Percentiles rank a stretch among this genome's conserved stretches.
These are phyloP conservation scores for Mortierella antarctica DNA, from an alignment of 192 early-diverging fungal genomes.

Conservation along the genomic window DNA sequence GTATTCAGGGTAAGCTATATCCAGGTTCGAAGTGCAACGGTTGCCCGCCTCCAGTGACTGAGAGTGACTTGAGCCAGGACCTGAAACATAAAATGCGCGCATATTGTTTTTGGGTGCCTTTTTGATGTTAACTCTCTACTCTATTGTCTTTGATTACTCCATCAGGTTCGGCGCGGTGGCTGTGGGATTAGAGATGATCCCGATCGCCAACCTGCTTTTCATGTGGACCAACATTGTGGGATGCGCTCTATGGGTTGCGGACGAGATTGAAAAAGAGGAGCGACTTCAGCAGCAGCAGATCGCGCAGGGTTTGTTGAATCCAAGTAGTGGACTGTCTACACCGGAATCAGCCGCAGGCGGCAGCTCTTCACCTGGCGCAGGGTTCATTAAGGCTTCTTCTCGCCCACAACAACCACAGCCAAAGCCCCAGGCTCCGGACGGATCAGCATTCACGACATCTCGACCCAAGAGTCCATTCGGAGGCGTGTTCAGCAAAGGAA, in stretches of 20 bases:
- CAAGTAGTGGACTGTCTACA: slow-evolving; percentile 1
- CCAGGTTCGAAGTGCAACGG: not conserved
- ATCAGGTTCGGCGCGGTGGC: slow-evolving; percentile 59
- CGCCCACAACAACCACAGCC: too few relatives aligned
- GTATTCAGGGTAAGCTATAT: slow-evolving; percentile 34
- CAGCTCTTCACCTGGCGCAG: not conserved
- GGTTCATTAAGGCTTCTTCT: too few relatives aligned
- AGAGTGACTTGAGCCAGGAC: slow-evolving; percentile 1
- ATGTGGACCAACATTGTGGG: slow-evolving; percentile 79
- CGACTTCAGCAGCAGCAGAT: slow-evolving; percentile 8
- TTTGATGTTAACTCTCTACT: not conserved
- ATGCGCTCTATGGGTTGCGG: slow-evolving; percentile 42
- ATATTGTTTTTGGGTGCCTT: too few relatives aligned
- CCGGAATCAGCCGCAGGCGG: not conserved
- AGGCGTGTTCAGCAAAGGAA: too few relatives aligned
- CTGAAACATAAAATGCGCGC: not conserved
- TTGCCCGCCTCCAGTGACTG: not conserved
- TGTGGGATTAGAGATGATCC: slow-evolving; percentile 68
- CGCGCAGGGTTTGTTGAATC: not conserved
- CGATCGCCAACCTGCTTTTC: slow-evolving; percentile 70
- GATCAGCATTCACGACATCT: too few relatives aligned
- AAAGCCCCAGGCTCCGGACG: too few relatives aligned
- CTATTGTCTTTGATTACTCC: not conserved
- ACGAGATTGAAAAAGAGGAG: slow-evolving; percentile 42
- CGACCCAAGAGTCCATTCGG: too few relatives aligned